Evolutionary conservation across 768 basidiomycete species (phyloP).

Genomic region (Kwoniella sp.): DNA sequence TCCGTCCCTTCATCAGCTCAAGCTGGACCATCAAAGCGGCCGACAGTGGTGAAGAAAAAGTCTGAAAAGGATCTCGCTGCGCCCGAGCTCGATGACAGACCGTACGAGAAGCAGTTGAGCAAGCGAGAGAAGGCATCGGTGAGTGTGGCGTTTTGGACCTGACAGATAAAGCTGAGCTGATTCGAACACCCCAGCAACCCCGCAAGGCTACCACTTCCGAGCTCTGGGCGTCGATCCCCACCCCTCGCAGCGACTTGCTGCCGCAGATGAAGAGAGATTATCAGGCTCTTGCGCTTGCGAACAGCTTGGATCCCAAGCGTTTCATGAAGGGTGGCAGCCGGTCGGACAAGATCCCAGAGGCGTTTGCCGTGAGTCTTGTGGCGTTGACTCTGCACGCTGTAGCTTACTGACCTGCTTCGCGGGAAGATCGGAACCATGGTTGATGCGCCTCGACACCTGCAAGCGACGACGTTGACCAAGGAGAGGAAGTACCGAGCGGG

Average conservation of each 20-base stretch:
- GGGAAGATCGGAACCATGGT: constrained; percentile 45
- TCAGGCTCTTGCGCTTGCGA: constrained; percentile 45
- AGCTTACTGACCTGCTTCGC: neutral
- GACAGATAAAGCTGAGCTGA: neutral
- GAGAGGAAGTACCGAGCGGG: constrained; percentile 43
- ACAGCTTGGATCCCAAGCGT: constrained; percentile 48
- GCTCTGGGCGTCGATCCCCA: constrained; percentile 43
- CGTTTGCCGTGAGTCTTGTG: constrained; percentile 47
- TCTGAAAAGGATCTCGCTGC: constrained; percentile 2
- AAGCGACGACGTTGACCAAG: constrained; percentile 36
- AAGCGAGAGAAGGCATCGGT: constrained; percentile 40
- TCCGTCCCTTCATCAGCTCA: constrained; percentile 2
- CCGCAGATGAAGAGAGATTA: constrained; percentile 50
- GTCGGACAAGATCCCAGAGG: constrained; percentile 40
- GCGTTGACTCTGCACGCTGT: too few species aligned
- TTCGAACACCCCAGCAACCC: constrained; percentile 27
- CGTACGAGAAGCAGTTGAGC: constrained; percentile 30
- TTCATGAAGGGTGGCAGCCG: constrained; percentile 48
- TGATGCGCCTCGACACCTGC: constrained; percentile 41
- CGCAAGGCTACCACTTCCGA: constrained; percentile 40
- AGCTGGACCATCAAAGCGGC: constrained; percentile 17
- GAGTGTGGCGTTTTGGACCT: neutral
- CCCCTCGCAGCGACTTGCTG: constrained; percentile 33
- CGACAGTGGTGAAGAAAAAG: neutral
- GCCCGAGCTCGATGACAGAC: constrained; percentile 30